Conservation (phyloP, 805 yeast genomes). For the Kodamaea leandrae region DNA sequence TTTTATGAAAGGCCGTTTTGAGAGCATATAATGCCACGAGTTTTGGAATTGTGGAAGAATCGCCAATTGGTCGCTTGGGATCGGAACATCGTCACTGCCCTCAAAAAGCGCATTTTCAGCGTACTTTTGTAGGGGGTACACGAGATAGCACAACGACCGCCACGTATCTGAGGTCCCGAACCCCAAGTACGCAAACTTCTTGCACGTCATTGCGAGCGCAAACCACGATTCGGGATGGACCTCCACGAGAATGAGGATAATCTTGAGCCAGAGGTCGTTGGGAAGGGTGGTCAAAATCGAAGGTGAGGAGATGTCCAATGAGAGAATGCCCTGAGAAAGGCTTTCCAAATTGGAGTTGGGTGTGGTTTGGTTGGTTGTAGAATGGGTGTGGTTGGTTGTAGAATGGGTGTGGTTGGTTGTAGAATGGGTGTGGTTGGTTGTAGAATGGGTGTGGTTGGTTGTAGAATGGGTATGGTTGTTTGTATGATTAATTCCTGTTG, state of each 20-base stretch:
- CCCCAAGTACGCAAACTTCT: slow-evolving; percentile 54
- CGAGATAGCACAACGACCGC: slow-evolving; percentile 46
- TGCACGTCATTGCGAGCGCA: slow-evolving; percentile 56
- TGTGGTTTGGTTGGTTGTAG: background rate
- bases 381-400: too few species aligned
- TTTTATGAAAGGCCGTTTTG: slow-evolving; percentile 71
- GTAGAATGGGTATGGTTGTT: too few species aligned
- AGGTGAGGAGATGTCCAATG: background rate
- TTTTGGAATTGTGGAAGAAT: slow-evolving; percentile 30
- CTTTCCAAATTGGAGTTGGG: too few species aligned
- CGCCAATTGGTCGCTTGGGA: slow-evolving; percentile 31
- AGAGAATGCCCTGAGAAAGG: too few species aligned
- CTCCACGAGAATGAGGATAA: slow-evolving; percentile 47
- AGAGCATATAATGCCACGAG: slow-evolving; percentile 51
- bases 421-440: too few species aligned
- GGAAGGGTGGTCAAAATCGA: slow-evolving; percentile 43
- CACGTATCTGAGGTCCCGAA: slow-evolving; percentile 50
- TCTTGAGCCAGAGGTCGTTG: slow-evolving; percentile 53
- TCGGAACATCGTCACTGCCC: slow-evolving; percentile 21
- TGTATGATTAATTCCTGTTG: too few species aligned
- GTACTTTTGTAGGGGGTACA: slow-evolving; percentile 56
- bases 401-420: too few species aligned
- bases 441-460: too few species aligned
- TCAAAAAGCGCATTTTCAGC: slow-evolving; percentile 40
- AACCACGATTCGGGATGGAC: slow-evolving; percentile 65